Base-by-base conservation (phyloP, 768 basidiomycete genomes). In the Naganishia friedmannii region DNA sequence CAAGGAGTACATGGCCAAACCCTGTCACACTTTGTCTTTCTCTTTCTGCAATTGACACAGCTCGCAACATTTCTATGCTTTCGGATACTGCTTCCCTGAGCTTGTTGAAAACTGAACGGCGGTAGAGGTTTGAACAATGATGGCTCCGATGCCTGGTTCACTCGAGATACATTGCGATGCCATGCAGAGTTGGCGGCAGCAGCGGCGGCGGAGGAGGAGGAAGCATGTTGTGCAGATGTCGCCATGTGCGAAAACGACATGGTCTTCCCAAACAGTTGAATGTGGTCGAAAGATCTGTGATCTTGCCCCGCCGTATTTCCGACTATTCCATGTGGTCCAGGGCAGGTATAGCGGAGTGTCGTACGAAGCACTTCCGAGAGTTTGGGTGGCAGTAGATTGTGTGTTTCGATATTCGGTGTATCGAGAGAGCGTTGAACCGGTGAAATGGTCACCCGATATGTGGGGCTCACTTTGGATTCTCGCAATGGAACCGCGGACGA, bases 1-100 rank as follows among this genome's bases (percentile, higher is more conserved):
- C 70, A 70, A 9, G 70, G 70, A 1, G 65, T 65, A 54, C 70
- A 70, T 4, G 70, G 70, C 53, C 66, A 70, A 12, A 66, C 48
- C 15, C 70, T 51, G 54, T 70, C 70, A 32, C 69, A 70, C 55
- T 70, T 70, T 26, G 70, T 70, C 56, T 70, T 70, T 42, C 70
- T 54, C 55, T 46, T 53, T 23, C 70, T 29, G 39, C 70, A 70
- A 21, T 57, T 63, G n/a, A 63, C 60, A 45, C 60, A 63, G 46
- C 60, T 63, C 26, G 60, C 60, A 37, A 63, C 60, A 29, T 63
- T 63, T 23, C 60, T 31, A 19, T 63, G 60, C 26, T 63, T 63
- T 13, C 60, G 37, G 9, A 63, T 63, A 29, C 39, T 45, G 39
- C 39, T 45, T 2, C 60, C 60, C 26, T 63, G 60, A 17, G 60